Conservation (phyloP, 106 monocot species). For the Chionographis japonica region DNA sequence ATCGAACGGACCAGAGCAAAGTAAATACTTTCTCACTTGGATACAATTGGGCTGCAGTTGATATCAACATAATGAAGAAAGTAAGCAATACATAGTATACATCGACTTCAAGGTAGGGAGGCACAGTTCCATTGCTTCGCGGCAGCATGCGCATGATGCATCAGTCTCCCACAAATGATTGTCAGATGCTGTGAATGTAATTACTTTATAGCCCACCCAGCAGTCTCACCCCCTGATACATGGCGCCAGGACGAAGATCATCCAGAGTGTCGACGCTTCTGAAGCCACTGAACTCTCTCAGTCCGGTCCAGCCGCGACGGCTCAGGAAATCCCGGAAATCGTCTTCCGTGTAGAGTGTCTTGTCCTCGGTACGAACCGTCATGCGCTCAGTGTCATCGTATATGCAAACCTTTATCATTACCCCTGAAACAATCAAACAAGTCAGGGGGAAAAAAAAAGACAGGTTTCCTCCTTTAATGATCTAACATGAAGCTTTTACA, state of each 20-base stretch:
- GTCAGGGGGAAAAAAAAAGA: not conserved
- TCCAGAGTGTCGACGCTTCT: constrained; percentile 54
- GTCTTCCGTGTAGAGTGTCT: constrained; percentile 81
- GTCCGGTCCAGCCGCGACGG: constrained; percentile 59
- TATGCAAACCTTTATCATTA: constrained; percentile 73
- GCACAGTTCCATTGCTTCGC: too few relatives aligned
- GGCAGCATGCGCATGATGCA: too few relatives aligned
- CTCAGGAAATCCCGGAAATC: constrained; percentile 75
- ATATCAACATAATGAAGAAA: too few relatives aligned
- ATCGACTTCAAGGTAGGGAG: too few relatives aligned
- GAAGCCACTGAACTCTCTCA: constrained; percentile 70
- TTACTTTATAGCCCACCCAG: constrained; percentile 13
- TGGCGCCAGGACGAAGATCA: constrained; percentile 62
- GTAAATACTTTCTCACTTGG: too few relatives aligned
- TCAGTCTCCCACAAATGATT: too few relatives aligned
- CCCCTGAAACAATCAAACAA: constrained; percentile 33
- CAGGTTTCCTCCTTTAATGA: too few relatives aligned
- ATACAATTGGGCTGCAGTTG: too few relatives aligned
- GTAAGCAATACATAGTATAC: too few relatives aligned
- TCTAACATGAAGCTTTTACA: too few relatives aligned
- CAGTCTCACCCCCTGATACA: constrained; percentile 75
- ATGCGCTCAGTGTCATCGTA: constrained; percentile 60
- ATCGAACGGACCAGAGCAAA: too few relatives aligned
- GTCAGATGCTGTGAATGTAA: too few relatives aligned
- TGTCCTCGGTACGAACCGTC: constrained; percentile 64